A percentile compares a stretch with the other conserved stretches of the same genome.
phyloP scores from a whole-genome alignment of 495 filamentous ascomycete species.

The Aspergillus sclerotiicarbonarius region DNA sequence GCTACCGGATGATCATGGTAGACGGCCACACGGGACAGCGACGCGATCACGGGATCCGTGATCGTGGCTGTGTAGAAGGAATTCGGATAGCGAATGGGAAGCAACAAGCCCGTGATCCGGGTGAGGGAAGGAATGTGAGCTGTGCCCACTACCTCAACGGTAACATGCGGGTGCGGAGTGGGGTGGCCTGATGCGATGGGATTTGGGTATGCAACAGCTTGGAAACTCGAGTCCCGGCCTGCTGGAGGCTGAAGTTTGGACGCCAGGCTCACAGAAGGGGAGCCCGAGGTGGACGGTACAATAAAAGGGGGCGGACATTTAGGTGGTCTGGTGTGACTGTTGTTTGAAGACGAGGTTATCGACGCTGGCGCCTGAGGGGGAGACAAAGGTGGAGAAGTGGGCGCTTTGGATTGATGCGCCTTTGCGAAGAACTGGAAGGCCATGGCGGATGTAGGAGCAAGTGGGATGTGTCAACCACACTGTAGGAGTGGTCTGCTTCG shows the following conservation, averaged over 20 bases:
- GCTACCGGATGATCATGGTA: slow-evolving; percentile 53
- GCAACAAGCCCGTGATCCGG: slow-evolving; percentile 76
- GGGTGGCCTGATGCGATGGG: slow-evolving; percentile 28
- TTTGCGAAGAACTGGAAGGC: slow-evolving; percentile 46
- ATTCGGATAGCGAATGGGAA: slow-evolving; percentile 85
- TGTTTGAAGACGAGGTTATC: slow-evolving; percentile 12
- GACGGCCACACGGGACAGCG: slow-evolving; percentile 75
- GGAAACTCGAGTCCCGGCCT: slow-evolving; percentile 27
- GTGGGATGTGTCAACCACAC: background rate
- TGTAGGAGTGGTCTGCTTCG: background rate
- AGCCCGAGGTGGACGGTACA: slow-evolving; percentile 15
- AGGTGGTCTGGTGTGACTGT: slow-evolving; percentile 24
- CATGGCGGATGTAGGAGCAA: slow-evolving; percentile 19
- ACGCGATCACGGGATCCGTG: slow-evolving; percentile 60
- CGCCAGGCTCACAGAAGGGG: slow-evolving; percentile 19
- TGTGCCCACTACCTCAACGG: slow-evolving; percentile 57
- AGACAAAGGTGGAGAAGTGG: slow-evolving; percentile 27
- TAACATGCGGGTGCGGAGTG: slow-evolving; percentile 43
- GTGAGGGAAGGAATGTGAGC: slow-evolving; percentile 70
- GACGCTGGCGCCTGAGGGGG: slow-evolving; percentile 21
- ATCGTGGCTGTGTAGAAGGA: slow-evolving; percentile 80
- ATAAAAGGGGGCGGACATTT: slow-evolving; percentile 33
- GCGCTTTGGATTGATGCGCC: slow-evolving; percentile 28
- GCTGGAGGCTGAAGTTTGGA: slow-evolving; percentile 25
- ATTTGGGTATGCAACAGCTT: slow-evolving; percentile 34